Evolutionary conservation across 179 eudicot species (phyloP).

Genomic region (Dionaea muscipula): DNA sequence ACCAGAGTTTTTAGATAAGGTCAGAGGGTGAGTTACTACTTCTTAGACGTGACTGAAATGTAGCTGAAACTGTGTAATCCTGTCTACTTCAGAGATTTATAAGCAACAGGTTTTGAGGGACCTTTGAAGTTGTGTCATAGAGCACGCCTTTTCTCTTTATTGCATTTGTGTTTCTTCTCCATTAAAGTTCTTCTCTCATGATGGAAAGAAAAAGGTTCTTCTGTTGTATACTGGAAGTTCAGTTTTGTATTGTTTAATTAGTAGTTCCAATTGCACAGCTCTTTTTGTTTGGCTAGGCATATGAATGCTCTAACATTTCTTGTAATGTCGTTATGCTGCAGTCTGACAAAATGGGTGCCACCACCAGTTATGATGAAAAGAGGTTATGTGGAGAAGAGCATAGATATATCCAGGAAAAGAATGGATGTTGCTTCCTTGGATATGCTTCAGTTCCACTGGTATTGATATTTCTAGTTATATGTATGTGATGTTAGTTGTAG

Average conservation of each 20-base stretch:
- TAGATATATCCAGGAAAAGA: conserved; percentile 72
- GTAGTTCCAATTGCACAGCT: no score
- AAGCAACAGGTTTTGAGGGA: no score
- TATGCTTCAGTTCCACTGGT: conserved; percentile 99
- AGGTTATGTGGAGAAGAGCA: conserved; percentile 55
- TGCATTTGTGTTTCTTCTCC: no score
- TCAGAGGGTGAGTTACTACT: conserved; percentile 63
- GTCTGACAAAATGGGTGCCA: conserved; percentile 97
- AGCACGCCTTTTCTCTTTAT: no score
- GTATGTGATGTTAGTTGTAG: background rate
- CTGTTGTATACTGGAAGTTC: no score
- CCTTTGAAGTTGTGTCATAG: no score
- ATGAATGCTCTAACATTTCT: background rate
- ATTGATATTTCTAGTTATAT: conserved; percentile 11
- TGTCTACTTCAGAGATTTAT: no score
- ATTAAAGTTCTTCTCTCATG: no score
- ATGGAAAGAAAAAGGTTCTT: no score
- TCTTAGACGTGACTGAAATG: background rate
- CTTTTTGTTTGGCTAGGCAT: background rate
- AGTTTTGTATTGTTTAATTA: no score
- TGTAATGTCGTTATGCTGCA: conserved; percentile 15
- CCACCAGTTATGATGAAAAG: conserved; percentile 93
- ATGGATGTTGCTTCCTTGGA: conserved; percentile 90
- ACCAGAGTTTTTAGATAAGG: conserved; percentile 61
- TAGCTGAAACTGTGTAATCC: no score